Percentiles rank a stretch among this genome's conserved stretches.
Evolutionary conservation across 2,329 filamentous ascomycete genomes (phyloP).

Genomic region (Arthrobotrys conoides): DNA sequence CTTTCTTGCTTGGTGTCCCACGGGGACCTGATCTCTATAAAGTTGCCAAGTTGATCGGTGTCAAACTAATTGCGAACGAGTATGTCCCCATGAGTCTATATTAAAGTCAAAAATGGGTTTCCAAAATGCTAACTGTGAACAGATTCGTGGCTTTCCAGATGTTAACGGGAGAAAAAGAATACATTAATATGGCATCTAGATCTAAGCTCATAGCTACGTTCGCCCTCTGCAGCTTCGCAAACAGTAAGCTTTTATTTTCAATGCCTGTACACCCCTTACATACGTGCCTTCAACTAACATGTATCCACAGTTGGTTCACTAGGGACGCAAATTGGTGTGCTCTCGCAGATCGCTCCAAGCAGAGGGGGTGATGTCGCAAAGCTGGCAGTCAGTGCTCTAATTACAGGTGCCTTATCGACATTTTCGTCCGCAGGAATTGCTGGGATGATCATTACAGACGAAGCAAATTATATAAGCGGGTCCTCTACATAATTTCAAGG

Average conservation of each 20-base stretch:
- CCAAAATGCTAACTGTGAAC: constrained; percentile 9
- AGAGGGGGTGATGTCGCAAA: constrained; percentile 71
- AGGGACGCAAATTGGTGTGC: constrained; percentile 71
- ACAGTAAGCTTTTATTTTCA: constrained; percentile 64
- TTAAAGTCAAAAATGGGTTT: neutral
- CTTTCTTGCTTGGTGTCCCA: constrained; percentile 85
- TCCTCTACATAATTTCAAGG: constrained; percentile 15
- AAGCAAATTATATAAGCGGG: constrained; percentile 35
- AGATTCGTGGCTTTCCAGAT: constrained; percentile 64
- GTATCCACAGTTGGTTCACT: constrained; percentile 67
- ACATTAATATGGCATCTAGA: constrained; percentile 62
- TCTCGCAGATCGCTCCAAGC: constrained; percentile 71
- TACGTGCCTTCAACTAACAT: constrained; percentile 12
- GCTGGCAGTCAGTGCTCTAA: constrained; percentile 69
- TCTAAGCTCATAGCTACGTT: constrained; percentile 72
- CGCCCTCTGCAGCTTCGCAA: constrained; percentile 71
- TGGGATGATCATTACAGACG: constrained; percentile 68
- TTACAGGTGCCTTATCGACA: constrained; percentile 70
- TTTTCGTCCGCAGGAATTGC: constrained; percentile 70
- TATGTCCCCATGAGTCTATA: constrained; percentile 12
- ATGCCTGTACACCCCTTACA: neutral
- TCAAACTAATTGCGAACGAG: constrained; percentile 79
- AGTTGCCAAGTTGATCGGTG: constrained; percentile 83
- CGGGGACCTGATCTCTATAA: constrained; percentile 76
- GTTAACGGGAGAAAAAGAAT: constrained; percentile 61